Percentiles rank a stretch among this genome's conserved stretches.
Conservation (phyloP, 2,329 filamentous ascomycete genomes). For the Fusarium sp. region DNA sequence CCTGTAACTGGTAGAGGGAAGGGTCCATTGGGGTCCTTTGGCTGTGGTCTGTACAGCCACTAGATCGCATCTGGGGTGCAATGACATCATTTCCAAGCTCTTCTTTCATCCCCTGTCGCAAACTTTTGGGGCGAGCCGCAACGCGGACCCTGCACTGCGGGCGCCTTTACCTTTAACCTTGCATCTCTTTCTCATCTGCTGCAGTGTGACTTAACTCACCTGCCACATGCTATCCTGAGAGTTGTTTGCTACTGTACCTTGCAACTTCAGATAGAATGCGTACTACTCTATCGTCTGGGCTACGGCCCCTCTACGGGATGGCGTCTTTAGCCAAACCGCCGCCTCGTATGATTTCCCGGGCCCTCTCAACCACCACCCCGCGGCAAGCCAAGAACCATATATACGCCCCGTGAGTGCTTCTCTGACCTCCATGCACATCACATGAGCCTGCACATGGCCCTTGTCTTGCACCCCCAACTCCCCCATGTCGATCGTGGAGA, state of each 20-base stretch:
- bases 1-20: not conserved
- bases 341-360: slow-evolving; percentile 14
- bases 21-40: not conserved
- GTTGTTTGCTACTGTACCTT: not conserved
- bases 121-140: not conserved
- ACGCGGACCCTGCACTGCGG: not conserved
- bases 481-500: slow-evolving; percentile 40
- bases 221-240: not conserved
- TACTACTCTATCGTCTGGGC: slow-evolving; percentile 3
- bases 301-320: slow-evolving; percentile 21
- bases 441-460: slow-evolving; percentile 9
- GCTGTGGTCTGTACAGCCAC: not conserved
- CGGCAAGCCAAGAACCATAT: slow-evolving; percentile 50
- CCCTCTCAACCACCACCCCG: slow-evolving; percentile 42
- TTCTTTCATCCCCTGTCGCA: not conserved
- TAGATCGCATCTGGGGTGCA: not conserved
- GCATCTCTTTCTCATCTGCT: not conserved
- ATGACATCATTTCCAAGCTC: not conserved
- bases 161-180: not conserved
- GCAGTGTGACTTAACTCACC: not conserved
- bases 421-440: slow-evolving; percentile 1
- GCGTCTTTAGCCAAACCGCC: not conserved
- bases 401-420: slow-evolving; percentile 49
- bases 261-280: slow-evolving; percentile 11
- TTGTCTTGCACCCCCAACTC: not conserved